Evolutionary conservation across 2,329 filamentous ascomycete species (phyloP), one percentile per base, ranked within the genome.

Genomic region (Clathrospora elynae): DNA sequence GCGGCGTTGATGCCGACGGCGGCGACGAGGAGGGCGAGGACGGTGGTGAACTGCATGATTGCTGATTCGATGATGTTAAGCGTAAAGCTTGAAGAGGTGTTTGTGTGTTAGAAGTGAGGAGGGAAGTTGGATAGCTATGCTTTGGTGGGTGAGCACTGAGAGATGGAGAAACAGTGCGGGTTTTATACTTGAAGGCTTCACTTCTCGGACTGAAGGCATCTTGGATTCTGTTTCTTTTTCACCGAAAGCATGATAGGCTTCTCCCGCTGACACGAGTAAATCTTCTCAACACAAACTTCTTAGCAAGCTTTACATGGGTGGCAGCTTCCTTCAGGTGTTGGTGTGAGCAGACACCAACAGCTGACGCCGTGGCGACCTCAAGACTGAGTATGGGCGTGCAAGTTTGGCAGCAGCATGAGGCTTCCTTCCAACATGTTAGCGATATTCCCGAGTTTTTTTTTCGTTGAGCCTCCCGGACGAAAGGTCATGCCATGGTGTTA

Each of bases 1-100:
- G 53, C 46, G 16, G 51, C 47, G 31, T 48, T 46, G 39, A 46
- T 43, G 45, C 39, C 42, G 42, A 40, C 37, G 32, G 43, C 50
- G 23, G 38, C 35, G 17, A 46, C 23, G 37, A 53, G 29, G 19
- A 53, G 22, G 19, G 49, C 8, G 26, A 43, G 4, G 25, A 37
- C 9, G 35, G 35, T 34, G 3, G 42, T 24, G 42, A 45, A 42
- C 13, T 48, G 42, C 53, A 54, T 54, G n/a, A n/a, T n/a, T n/a
- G n/a, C n/a, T n/a, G n/a, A n/a, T 13, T 32, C 43, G 24, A 29
- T 34, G 33, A 17, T 33, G 17, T 35, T 19, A 37, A 31, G 24
- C 3, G 11, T 13, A 13, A 36, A 32, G 17, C 16, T 37, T 11
- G 23, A 9, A 14, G n/a, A 14, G 9, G 8, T 26, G 10, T 11